Evolutionary conservation across 192 early-diverging fungal species (phyloP).

Genomic region (Allomyces macrogynus): DNA sequence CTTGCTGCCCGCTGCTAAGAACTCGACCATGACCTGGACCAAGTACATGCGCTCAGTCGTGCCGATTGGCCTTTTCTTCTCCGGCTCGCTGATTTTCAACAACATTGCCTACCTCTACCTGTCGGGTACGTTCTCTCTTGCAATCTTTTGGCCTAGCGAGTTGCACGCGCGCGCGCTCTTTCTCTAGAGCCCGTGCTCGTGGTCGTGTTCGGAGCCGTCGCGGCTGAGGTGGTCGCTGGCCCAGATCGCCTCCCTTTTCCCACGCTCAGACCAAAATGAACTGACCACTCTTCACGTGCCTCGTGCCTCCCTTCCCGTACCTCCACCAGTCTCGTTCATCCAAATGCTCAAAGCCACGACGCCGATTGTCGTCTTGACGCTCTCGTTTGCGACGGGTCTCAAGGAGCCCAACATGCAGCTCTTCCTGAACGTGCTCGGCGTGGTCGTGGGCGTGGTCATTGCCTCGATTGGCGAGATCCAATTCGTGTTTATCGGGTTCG

Average conservation of each 20-base stretch:
- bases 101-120: constrained; percentile 18
- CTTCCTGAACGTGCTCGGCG: constrained; percentile 8
- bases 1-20: background rate
- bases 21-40: background rate
- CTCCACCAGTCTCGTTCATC: constrained; percentile 7
- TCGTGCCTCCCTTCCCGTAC: too few species aligned
- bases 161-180: too few species aligned
- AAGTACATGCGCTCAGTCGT: constrained; percentile 6
- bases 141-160: too few species aligned
- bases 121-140: constrained; percentile 1
- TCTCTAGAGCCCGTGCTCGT: too few species aligned
- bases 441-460: constrained; percentile 13
- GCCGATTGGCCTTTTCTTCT: constrained; percentile 14
- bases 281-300: too few species aligned
- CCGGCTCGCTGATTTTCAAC: constrained; percentile 9
- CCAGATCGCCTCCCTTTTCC: too few species aligned
- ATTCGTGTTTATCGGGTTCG: constrained; percentile 10
- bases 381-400: constrained; percentile 3
- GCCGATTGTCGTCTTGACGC: constrained; percentile 13
- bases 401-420: constrained; percentile 3
- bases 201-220: too few species aligned
- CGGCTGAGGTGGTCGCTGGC: too few species aligned
- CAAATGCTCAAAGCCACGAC: constrained; percentile 20
- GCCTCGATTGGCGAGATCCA: constrained; percentile 14
- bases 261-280: too few species aligned